A percentile compares a stretch with the other conserved stretches of the same genome.
Conservation (phyloP, 164 flowering plant species). For the Vitis amurensis region DNA sequence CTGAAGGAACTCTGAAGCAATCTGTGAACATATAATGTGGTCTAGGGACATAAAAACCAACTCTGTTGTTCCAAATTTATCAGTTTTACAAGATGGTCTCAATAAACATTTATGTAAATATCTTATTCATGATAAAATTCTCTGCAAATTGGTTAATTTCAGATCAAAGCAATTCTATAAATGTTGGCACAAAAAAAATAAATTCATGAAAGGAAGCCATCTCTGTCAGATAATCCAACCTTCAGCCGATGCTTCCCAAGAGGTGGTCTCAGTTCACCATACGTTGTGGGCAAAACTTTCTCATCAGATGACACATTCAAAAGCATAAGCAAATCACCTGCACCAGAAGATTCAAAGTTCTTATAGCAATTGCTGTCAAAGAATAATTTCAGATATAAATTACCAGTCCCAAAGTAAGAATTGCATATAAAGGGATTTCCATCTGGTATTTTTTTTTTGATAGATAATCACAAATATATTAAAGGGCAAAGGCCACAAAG, state of each 20-base stretch:
- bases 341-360: constrained; percentile 7
- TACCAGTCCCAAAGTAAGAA: not conserved
- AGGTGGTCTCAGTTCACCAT: constrained; percentile 90
- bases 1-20: too few species aligned
- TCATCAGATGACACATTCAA: constrained; percentile 73
- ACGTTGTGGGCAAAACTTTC: constrained; percentile 73
- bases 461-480: too few species aligned
- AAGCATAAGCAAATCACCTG: constrained; percentile 78
- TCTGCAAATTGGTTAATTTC: too few species aligned
- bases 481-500: too few species aligned
- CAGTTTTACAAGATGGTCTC: not conserved
- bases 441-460: too few species aligned
- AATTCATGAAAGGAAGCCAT: not conserved
- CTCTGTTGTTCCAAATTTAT: not conserved
- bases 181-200: not conserved
- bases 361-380: not conserved
- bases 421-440: not conserved
- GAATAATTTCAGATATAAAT: not conserved
- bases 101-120: not conserved
- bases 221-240: constrained; percentile 39
- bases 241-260: constrained; percentile 92
- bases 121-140: too few species aligned
- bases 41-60: not conserved
- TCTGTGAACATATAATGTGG: too few species aligned
- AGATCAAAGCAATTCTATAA: not conserved